These are phyloP conservation scores for Casuarina equisetifolia DNA, from an alignment of 306 rosid species.

Conservation along the genomic window DNA sequence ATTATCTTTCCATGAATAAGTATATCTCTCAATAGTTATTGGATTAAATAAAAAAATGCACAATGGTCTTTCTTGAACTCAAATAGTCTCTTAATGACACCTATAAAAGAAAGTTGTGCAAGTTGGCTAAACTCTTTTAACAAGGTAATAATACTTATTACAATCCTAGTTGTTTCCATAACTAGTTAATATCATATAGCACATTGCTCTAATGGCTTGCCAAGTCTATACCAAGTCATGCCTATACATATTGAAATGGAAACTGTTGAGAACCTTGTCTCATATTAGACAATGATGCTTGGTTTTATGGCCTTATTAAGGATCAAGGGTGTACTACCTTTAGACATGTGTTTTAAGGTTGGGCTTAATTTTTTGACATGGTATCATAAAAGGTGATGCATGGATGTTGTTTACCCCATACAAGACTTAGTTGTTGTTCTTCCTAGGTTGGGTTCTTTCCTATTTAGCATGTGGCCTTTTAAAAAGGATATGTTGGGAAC, in stretches of 20 bases:
- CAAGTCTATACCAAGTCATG: constrained; percentile 71
- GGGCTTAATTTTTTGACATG: too few relatives aligned
- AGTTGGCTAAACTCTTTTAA: constrained; percentile 82
- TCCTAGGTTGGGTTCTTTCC: too few relatives aligned
- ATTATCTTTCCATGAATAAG: constrained; percentile 94
- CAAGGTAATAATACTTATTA: constrained; percentile 67
- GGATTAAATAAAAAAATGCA: constrained; percentile 72
- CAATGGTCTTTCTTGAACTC: constrained; percentile 44
- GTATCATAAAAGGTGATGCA: too few relatives aligned
- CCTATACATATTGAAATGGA: neutral
- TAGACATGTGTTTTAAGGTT: too few relatives aligned
- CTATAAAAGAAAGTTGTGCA: constrained; percentile 75
- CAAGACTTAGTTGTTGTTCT: too few relatives aligned
- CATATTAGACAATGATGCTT: neutral
- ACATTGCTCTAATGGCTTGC: constrained; percentile 88
- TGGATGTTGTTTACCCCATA: too few relatives aligned
- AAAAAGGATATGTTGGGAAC: too few relatives aligned
- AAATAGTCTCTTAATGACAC: constrained; percentile 63
- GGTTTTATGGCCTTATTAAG: neutral
- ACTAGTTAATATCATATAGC: constrained; percentile 84
- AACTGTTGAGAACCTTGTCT: constrained; percentile 2
- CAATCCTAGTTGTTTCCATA: constrained; percentile 77
- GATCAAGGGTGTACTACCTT: neutral
- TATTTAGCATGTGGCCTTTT: too few relatives aligned
- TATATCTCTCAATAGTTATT: constrained; percentile 64